Evolutionary conservation across 2,329 filamentous ascomycete species (phyloP).

Genomic region (Madurella fahalii): DNA sequence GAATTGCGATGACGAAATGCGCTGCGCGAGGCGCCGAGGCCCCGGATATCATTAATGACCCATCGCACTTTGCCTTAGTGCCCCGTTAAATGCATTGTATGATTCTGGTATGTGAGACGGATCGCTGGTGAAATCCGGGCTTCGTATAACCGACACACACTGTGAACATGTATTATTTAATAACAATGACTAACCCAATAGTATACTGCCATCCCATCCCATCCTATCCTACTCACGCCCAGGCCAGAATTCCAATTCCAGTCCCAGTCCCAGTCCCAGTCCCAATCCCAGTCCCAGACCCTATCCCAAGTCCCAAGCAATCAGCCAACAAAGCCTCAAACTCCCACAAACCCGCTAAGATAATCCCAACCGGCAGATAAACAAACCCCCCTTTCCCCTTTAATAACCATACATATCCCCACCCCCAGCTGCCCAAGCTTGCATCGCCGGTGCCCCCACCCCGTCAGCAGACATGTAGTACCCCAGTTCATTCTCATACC

Average conservation of each 20-base stretch:
- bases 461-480: slow-evolving; percentile 29
- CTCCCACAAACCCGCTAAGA: no score
- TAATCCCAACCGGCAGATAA: not conserved
- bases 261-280: no score
- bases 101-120: not conserved
- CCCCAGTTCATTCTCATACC: slow-evolving; percentile 31
- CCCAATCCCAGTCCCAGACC: no score
- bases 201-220: no score
- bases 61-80: not conserved
- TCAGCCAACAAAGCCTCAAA: no score
- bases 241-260: not conserved
- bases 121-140: no score
- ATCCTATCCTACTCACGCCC: no score
- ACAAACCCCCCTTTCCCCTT: not conserved
- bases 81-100: not conserved
- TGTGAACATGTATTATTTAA: no score
- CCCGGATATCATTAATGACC: not conserved
- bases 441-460: slow-evolving; percentile 14
- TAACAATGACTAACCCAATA: no score
- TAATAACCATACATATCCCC: slow-evolving; percentile 26
- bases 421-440: slow-evolving; percentile 23
- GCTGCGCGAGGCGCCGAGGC: not conserved
- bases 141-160: no score
- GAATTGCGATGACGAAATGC: slow-evolving; percentile 9
- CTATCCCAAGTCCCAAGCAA: no score